Percentiles rank a stretch among this genome's conserved stretches.
These are phyloP conservation scores for Euphorbia celastroides DNA, from an alignment of 441 rosid genomes.

Conservation along the genomic window DNA sequence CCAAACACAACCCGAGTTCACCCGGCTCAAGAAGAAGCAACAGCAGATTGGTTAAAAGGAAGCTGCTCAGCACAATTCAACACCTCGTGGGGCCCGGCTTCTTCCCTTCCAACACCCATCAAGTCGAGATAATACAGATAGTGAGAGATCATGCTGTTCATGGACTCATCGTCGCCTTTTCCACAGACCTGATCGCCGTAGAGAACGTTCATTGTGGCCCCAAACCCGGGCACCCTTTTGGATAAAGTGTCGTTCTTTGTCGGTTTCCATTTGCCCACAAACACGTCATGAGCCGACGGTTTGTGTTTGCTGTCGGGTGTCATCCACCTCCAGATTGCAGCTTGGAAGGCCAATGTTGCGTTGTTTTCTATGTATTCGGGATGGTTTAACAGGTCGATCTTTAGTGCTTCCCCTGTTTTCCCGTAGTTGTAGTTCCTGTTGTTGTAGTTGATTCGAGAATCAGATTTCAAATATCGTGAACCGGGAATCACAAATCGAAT, in stretches of 20 bases:
- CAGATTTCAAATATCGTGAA: too few relatives aligned
- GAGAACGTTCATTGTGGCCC: conserved; percentile 62
- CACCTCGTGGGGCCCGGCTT: conserved; percentile 63
- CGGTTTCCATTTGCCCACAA: conserved; percentile 70
- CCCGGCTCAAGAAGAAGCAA: too few relatives aligned
- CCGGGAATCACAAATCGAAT: too few relatives aligned
- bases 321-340: conserved; percentile 78
- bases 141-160: conserved; percentile 62
- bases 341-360: conserved; percentile 64
- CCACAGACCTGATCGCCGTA: conserved; percentile 63
- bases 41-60: too few relatives aligned
- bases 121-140: conserved; percentile 59
- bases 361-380: conserved; percentile 68
- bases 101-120: conserved; percentile 69
- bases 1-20: too few relatives aligned
- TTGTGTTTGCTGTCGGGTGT: conserved; percentile 51
- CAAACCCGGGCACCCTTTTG: conserved; percentile 62
- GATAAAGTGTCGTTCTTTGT: conserved; percentile 64
- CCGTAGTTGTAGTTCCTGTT: conserved; percentile 77
- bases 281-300: conserved; percentile 65
- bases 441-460: too few relatives aligned
- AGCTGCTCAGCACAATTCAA: conserved; percentile 53
- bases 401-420: conserved; percentile 53
- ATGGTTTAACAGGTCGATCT: conserved; percentile 47
- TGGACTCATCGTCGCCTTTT: conserved; percentile 51